These are phyloP conservation scores for Dioscorea zingiberensis DNA, from an alignment of 106 monocot species.

Conservation along the genomic window DNA sequence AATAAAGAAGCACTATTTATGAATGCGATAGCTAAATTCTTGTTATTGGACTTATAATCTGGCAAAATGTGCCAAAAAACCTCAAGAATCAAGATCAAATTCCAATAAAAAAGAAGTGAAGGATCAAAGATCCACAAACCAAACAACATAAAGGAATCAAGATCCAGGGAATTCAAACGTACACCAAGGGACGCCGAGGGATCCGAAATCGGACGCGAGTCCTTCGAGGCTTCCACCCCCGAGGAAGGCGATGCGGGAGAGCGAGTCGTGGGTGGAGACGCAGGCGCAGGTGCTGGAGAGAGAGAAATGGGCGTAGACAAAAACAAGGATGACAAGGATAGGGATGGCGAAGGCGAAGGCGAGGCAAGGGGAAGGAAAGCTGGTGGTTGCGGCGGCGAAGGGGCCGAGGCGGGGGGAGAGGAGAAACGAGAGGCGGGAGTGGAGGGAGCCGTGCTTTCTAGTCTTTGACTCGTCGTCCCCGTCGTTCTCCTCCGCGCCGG, in stretches of 20 bases:
- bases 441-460: constrained; percentile 29
- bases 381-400: constrained; percentile 4
- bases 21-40: not conserved
- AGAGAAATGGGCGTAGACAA: constrained; percentile 6
- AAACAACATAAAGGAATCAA: not conserved
- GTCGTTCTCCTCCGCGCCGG: constrained; percentile 13
- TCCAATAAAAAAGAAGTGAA: too few relatives aligned
- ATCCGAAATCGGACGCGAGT: constrained; percentile 81
- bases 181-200: constrained; percentile 98
- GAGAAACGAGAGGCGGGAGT: constrained; percentile 18
- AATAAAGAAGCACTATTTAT: not conserved
- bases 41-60: not conserved
- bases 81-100: not conserved
- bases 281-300: constrained; percentile 34
- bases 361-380: constrained; percentile 9
- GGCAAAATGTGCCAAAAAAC: not conserved
- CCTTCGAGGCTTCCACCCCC: constrained; percentile 40
- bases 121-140: too few relatives aligned
- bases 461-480: constrained; percentile 65
- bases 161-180: constrained; percentile 11
- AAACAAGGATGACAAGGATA: constrained; percentile 12
- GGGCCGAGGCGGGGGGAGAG: not conserved
- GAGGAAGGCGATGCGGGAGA: constrained; percentile 20
- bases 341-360: constrained; percentile 19
- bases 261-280: constrained; percentile 25